Conservation (phyloP, 2,329 filamentous ascomycete species). For the Phialocephala sp. region DNA sequence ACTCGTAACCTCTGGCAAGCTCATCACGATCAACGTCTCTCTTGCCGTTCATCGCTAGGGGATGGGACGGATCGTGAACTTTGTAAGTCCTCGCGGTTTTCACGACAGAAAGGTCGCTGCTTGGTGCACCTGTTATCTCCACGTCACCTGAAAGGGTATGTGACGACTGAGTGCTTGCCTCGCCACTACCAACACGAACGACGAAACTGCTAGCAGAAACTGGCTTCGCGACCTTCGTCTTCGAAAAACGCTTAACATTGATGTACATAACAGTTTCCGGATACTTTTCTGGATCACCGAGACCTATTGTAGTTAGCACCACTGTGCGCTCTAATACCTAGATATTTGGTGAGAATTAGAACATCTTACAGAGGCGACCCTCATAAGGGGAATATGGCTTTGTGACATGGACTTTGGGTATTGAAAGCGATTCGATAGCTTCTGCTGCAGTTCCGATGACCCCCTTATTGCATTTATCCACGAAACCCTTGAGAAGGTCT, state of each 20-base stretch:
- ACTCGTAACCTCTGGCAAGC: conserved; percentile 91
- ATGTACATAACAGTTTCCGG: conserved; percentile 75
- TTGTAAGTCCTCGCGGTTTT: conserved; percentile 80
- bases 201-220: conserved; percentile 81
- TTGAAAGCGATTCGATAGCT: conserved; percentile 79
- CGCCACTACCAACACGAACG: conserved; percentile 48
- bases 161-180: conserved; percentile 57
- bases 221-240: conserved; percentile 77
- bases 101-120: conserved; percentile 67
- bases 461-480: conserved; percentile 70
- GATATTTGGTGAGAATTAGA: neutral
- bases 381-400: conserved; percentile 80
- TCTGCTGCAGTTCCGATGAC: conserved; percentile 84
- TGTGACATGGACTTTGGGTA: conserved; percentile 76
- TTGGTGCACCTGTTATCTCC: conserved; percentile 48
- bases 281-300: conserved; percentile 78
- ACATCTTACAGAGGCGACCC: conserved; percentile 64
- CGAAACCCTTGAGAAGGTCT: conserved; percentile 65
- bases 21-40: conserved; percentile 81
- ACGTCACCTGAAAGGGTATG: conserved; percentile 50
- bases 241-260: conserved; percentile 88
- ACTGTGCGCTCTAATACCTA: neutral
- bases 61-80: conserved; percentile 74
- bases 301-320: conserved; percentile 43
- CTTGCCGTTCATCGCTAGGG: conserved; percentile 65